Percentiles rank a stretch among this genome's conserved stretches.
Conservation (phyloP, 2,329 filamentous ascomycete genomes). For the Cladosporium sp. region DNA sequence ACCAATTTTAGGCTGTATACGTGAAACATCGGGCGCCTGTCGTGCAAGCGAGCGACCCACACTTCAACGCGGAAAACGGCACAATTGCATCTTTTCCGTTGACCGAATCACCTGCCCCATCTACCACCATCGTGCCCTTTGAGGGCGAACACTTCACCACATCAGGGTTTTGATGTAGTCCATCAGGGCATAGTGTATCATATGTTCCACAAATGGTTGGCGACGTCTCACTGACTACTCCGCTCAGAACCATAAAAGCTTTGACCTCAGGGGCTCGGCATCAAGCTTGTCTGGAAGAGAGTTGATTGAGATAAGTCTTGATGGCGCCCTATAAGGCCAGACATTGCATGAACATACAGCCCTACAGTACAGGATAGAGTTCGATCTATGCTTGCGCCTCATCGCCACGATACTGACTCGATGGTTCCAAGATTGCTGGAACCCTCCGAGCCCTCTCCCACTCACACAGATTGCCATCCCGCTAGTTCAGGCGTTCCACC, state of each 20-base stretch:
- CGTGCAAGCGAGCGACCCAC: slow-evolving; percentile 4
- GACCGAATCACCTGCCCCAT: background rate
- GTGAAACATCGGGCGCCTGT: background rate
- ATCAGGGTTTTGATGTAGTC: background rate
- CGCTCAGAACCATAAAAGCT: background rate
- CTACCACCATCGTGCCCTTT: too few relatives aligned
- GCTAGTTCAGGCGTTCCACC: background rate
- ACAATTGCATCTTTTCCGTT: background rate
- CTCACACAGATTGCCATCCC: background rate
- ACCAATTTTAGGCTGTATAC: too few relatives aligned
- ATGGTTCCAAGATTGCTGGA: too few relatives aligned
- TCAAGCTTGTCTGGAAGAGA: background rate
- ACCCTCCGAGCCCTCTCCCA: background rate
- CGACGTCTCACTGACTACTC: background rate
- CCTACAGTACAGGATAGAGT: background rate
- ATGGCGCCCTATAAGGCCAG: slow-evolving; percentile 1
- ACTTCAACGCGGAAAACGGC: background rate
- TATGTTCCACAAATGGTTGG: background rate
- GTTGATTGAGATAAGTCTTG: background rate
- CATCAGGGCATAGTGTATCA: background rate
- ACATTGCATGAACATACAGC: background rate
- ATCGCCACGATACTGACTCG: background rate
- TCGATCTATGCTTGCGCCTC: background rate
- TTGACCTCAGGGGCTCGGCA: slow-evolving; percentile 1
- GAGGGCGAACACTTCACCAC: too few relatives aligned